Evolutionary conservation across 1,139 yeast species (phyloP).

Genomic region (Kodamaea derodonti): DNA sequence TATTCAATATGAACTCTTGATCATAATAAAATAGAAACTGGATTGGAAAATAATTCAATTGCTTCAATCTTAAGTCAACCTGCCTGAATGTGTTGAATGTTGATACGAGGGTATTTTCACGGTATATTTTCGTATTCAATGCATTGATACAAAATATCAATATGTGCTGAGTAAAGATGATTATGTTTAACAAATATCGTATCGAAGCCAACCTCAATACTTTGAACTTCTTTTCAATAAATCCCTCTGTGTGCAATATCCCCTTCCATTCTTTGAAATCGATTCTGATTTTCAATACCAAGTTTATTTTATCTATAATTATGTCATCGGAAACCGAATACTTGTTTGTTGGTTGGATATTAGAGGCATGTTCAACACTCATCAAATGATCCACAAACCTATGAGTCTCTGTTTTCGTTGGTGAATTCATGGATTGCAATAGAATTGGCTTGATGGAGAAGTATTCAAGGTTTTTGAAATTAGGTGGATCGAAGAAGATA

Average conservation of each 20-base stretch:
- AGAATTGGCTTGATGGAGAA: constrained; percentile 71
- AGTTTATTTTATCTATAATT: constrained; percentile 33
- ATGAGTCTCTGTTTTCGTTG: constrained; percentile 4
- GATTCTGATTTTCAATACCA: constrained; percentile 22
- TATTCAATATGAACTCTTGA: constrained; percentile 19
- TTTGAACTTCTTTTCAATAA: background rate
- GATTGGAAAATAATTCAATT: constrained; percentile 73
- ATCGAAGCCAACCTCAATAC: background rate
- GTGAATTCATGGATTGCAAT: constrained; percentile 47
- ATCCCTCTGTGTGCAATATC: background rate
- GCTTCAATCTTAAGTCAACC: constrained; percentile 72
- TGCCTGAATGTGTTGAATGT: constrained; percentile 71
- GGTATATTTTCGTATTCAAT: constrained; percentile 22
- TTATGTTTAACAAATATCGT: background rate
- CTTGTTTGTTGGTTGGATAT: constrained; percentile 4
- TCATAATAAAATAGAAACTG: constrained; percentile 63
- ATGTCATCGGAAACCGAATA: constrained; percentile 24
- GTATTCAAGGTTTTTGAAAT: constrained; percentile 70
- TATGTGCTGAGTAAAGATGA: constrained; percentile 17
- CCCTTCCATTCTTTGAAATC: constrained; percentile 8
- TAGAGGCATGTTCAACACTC: constrained; percentile 9
- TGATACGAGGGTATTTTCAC: constrained; percentile 18
- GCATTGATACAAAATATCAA: constrained; percentile 19
- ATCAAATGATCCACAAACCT: constrained; percentile 8
- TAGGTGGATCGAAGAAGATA: constrained; percentile 70